Evolutionary conservation across 179 eudicot species (phyloP).

Genomic region (Silene coronaria): DNA sequence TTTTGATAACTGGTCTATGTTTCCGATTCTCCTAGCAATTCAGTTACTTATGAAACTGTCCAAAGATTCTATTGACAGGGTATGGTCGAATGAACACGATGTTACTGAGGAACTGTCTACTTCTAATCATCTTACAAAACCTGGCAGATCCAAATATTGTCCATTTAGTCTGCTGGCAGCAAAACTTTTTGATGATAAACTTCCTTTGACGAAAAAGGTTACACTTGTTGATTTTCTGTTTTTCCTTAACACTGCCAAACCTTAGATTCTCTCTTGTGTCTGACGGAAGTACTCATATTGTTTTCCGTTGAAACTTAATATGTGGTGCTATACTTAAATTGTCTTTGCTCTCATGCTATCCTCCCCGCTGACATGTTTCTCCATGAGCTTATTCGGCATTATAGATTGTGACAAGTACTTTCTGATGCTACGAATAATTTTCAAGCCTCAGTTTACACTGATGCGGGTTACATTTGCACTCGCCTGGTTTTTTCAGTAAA

Average conservation of each 20-base stretch:
- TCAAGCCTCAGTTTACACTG: no score
- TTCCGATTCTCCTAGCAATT: background rate
- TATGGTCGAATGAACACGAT: slow-evolving; percentile 15
- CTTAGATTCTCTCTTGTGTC: background rate
- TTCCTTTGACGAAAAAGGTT: slow-evolving; percentile 37
- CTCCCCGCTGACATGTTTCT: background rate
- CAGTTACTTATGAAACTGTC: background rate
- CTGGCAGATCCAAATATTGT: slow-evolving; percentile 23
- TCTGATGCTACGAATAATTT: no score
- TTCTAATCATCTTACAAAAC: slow-evolving; percentile 21
- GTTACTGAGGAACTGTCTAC: slow-evolving; percentile 26
- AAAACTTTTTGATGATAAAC: slow-evolving; percentile 38
- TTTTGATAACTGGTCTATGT: background rate
- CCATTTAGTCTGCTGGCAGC: slow-evolving; percentile 29
- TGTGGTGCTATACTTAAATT: background rate
- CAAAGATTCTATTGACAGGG: slow-evolving; percentile 20
- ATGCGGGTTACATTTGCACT: no score
- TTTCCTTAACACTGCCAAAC: background rate
- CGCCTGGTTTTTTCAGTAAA: no score
- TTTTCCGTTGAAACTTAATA: no score
- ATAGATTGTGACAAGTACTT: no score
- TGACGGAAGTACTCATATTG: no score
- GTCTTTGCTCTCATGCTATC: background rate
- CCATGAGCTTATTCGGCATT: background rate
- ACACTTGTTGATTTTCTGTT: background rate